Conservation (phyloP, 768 basidiomycete genomes). For the Termitomyces titanicus region DNA sequence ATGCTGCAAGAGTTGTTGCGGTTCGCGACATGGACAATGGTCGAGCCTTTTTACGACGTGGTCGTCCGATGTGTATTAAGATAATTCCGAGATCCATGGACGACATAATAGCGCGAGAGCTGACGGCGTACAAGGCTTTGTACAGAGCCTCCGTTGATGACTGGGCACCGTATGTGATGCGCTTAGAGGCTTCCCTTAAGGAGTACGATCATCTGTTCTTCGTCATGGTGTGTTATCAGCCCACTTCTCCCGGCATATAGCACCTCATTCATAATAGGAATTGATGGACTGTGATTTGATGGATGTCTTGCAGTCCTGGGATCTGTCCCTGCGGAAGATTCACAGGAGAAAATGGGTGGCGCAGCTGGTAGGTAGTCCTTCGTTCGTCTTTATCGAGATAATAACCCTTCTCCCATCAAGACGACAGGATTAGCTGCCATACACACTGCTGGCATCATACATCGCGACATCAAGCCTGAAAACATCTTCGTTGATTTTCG, state of each 20-base stretch:
- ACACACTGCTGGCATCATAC: constrained; percentile 60
- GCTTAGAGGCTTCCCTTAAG: constrained; percentile 32
- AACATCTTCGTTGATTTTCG: constrained; percentile 56
- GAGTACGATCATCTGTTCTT: constrained; percentile 27
- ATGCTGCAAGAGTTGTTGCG: constrained; percentile 10
- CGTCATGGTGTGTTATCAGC: constrained; percentile 31
- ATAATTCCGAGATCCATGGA: constrained; percentile 20
- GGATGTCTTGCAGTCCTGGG: constrained; percentile 21
- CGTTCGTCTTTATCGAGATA: not conserved
- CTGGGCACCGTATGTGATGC: constrained; percentile 34
- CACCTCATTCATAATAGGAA: constrained; percentile 22
- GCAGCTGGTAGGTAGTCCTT: constrained; percentile 30
- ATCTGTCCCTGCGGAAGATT: constrained; percentile 18
- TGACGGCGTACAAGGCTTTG: constrained; percentile 32
- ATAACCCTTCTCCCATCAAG: constrained; percentile 16
- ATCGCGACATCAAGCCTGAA: constrained; percentile 68
- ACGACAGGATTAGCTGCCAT: constrained; percentile 38
- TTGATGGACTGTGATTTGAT: constrained; percentile 35
- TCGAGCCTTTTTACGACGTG: constrained; percentile 8
- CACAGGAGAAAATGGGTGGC: constrained; percentile 35
- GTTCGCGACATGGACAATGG: constrained; percentile 19
- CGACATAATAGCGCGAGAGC: constrained; percentile 26
- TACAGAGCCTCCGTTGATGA: constrained; percentile 16
- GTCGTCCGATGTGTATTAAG: constrained; percentile 37
- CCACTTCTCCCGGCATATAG: not conserved